A percentile compares a stretch with the other conserved stretches of the same genome.
Evolutionary conservation across 371 early-diverging fungal species (phyloP).

Genomic region (Apophysomyces ossiformis): DNA sequence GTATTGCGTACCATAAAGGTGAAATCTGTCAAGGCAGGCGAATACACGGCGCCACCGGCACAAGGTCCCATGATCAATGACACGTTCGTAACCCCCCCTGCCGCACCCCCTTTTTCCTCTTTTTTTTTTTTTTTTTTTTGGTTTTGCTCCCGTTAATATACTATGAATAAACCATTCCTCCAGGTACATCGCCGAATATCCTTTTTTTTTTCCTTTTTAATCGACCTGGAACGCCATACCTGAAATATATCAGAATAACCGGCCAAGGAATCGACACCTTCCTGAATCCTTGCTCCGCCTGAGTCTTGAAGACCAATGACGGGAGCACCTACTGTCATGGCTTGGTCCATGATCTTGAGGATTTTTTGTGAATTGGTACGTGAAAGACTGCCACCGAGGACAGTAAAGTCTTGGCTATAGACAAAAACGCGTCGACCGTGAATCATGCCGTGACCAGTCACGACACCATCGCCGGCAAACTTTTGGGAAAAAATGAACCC

Average conservation of each 20-base stretch:
- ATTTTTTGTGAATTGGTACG: constrained; percentile 93
- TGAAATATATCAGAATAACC: constrained; percentile 98
- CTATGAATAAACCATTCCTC: too few relatives aligned
- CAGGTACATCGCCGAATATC: too few relatives aligned
- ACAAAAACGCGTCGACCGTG: constrained; percentile 91
- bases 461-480: constrained; percentile 95
- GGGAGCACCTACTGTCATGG: constrained; percentile 92
- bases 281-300: constrained; percentile 98
- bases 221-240: constrained; percentile 18
- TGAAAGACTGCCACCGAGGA: constrained; percentile 91
- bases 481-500: constrained; percentile 8
- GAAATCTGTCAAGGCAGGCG: constrained; percentile 96
- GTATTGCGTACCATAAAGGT: constrained; percentile 96
- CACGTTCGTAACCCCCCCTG: too few relatives aligned
- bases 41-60: constrained; percentile 97
- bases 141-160: background rate
- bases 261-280: constrained; percentile 95
- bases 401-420: constrained; percentile 96
- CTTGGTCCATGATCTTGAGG: constrained; percentile 96
- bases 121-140: constrained; percentile 51
- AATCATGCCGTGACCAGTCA: constrained; percentile 94
- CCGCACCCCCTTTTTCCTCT: too few relatives aligned
- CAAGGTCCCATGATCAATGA: constrained; percentile 98
- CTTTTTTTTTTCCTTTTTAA: background rate
- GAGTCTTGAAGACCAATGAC: constrained; percentile 96